Percentiles rank a stretch among this genome's conserved stretches.
Conservation (phyloP, 192 early-diverging fungal genomes). For the Martensiomyces pterosporus region DNA sequence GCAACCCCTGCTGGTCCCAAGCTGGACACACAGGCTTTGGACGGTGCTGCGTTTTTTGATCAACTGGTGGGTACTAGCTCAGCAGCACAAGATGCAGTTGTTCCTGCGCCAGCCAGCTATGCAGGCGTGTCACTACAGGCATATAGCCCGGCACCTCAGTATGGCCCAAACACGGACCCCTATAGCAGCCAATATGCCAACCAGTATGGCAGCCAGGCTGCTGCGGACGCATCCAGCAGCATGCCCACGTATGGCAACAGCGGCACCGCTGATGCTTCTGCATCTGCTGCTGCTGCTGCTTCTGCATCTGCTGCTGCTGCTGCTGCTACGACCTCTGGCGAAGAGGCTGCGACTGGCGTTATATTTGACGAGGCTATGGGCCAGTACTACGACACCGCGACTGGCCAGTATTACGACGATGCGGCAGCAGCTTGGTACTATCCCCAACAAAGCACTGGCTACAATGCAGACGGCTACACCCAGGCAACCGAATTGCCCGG, state of each 20-base stretch:
- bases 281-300: background rate
- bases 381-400: conserved; percentile 43
- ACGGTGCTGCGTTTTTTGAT: conserved; percentile 23
- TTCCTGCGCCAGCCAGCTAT: background rate
- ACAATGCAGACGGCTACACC: background rate
- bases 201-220: background rate
- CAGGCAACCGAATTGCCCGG: too few relatives aligned
- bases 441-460: conserved; percentile 4
- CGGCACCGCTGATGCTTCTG: background rate
- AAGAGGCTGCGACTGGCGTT: conserved; percentile 11
- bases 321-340: background rate
- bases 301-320: background rate
- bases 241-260: background rate
- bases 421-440: conserved; percentile 42
- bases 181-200: background rate
- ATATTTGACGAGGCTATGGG: conserved; percentile 30
- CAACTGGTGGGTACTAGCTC: conserved; percentile 13
- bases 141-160: background rate
- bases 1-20: background rate
- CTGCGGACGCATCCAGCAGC: background rate
- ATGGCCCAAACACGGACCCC: conserved; percentile 1
- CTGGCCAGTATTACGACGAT: conserved; percentile 46
- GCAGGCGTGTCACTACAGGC: too few relatives aligned
- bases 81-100: background rate
- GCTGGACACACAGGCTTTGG: background rate